Evolutionary conservation across 129 eudicot genomes (phyloP).

Genomic region (Pseudognaphalium luteoalbum): DNA sequence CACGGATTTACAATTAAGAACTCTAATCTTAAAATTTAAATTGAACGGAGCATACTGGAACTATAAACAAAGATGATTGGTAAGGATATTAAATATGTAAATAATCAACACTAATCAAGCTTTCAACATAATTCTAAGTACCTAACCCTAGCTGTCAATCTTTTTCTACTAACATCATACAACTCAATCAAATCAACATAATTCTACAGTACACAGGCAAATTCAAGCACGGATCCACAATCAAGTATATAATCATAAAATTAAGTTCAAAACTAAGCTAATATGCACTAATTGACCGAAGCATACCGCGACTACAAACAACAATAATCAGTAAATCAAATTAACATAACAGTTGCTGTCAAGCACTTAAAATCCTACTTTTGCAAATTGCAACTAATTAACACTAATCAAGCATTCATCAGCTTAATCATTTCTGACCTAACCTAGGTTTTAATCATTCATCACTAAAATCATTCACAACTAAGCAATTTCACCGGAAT

Average conservation of each 20-base stretch:
- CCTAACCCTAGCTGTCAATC: constrained; percentile 3
- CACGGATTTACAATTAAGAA: constrained; percentile 13
- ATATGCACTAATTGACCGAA: not conserved
- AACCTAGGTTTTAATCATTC: constrained; percentile 7
- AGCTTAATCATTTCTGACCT: constrained; percentile 5
- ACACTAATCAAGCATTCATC: not conserved
- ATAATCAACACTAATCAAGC: not conserved
- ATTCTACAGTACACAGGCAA: constrained; percentile 8
- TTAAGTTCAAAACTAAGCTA: constrained; percentile 8
- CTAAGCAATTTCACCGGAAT: not conserved
- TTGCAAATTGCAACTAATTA: no score
- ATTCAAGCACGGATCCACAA: constrained; percentile 30
- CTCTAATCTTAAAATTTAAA: not conserved
- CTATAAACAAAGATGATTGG: constrained; percentile 10
- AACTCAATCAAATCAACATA: not conserved
- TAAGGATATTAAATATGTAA: not conserved
- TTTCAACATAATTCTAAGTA: not conserved
- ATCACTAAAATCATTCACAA: not conserved
- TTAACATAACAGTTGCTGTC: not conserved
- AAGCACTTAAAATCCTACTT: no score
- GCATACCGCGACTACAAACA: not conserved
- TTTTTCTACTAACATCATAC: not conserved
- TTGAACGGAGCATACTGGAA: not conserved
- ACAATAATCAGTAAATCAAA: constrained; percentile 10
- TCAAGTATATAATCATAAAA: not conserved